phyloP scores from a whole-genome alignment of 371 early-diverging fungal species.

The Nosema muscidifuracis region DNA sequence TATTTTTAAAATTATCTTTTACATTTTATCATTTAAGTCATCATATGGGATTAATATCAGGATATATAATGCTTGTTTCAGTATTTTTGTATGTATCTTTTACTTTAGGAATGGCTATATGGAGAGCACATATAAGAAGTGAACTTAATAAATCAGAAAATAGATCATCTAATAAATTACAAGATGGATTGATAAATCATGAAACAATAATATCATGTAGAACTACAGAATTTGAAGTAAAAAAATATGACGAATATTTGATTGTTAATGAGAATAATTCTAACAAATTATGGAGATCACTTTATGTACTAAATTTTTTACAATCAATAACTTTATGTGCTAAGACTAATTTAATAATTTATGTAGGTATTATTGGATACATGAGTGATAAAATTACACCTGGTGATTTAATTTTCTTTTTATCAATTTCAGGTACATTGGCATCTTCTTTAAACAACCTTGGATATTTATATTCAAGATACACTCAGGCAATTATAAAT shows the following conservation, averaged over 20 bases:
- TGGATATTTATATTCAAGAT: slow-evolving; percentile 58
- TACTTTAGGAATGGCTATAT: slow-evolving; percentile 56
- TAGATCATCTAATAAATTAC: slow-evolving; percentile 32
- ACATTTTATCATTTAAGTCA: not conserved
- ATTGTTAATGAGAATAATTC: slow-evolving; percentile 20
- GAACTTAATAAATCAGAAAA: slow-evolving; percentile 46
- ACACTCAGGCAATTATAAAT: slow-evolving; percentile 43
- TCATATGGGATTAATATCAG: slow-evolving; percentile 19
- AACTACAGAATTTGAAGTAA: slow-evolving; percentile 43
- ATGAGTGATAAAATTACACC: slow-evolving; percentile 25
- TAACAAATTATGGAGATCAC: slow-evolving; percentile 32
- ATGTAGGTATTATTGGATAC: slow-evolving; percentile 22
- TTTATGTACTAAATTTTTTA: slow-evolving; percentile 57
- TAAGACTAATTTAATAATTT: slow-evolving; percentile 34
- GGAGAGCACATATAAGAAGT: slow-evolving; percentile 53
- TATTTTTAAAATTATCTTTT: not conserved
- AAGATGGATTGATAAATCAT: slow-evolving; percentile 54
- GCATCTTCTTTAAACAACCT: slow-evolving; percentile 37
- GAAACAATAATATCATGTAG: slow-evolving; percentile 51
- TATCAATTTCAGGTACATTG: slow-evolving; percentile 37
- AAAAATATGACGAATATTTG: slow-evolving; percentile 43
- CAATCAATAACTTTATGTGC: slow-evolving; percentile 48
- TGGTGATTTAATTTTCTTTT: slow-evolving; percentile 36
- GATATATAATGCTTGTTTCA: slow-evolving; percentile 35
- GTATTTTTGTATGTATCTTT: slow-evolving; percentile 36